Base-by-base conservation (phyloP, 2,329 filamentous ascomycete species). In the Alternaria longipes region DNA sequence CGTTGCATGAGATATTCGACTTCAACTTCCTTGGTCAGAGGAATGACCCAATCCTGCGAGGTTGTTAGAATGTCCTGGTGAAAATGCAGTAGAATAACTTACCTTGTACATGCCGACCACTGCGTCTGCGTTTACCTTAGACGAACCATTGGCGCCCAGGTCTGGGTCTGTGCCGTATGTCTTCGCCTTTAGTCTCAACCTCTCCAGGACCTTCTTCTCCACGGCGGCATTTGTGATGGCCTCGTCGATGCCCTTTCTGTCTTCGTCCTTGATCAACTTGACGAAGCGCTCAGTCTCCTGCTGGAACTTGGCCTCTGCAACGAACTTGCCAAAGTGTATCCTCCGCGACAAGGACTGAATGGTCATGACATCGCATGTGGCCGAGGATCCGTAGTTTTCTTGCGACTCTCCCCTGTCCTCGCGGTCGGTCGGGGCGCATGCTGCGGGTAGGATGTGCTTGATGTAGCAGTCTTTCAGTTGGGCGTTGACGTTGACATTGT, bases 291-390 rank as follows among this genome's bases (percentile, higher is more conserved):
- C 92, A 30, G 89, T 86, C 69, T 98, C 92, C 47, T 91, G 90
- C 71, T 87, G 87, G 81, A 97, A 99, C 82, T 99, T 99, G 61
- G 90, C 90, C 84, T 99, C 95, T 44, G 95, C 95, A 8, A 99
- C 95, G 74, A 98, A 98, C 82, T 98, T 99, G 70, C 95, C 95
- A 82, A 97, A 99, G 81, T 99, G 95, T 70, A 99, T 95, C 56
- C 95, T 86, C 42, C 94, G 87, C 40, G 92, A 96, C 47, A 99
- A 82, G 4, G 95, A 91, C 83, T 99, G 95, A 66, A 99, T 84
- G 72, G 91, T 94, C 54, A 88, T 86, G 63, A 99, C 95, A 80
- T 99, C 95, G 77, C 91, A 93, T 1, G 93, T 97, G 2, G 93
- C 94, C 1, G 94, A 86, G 6, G 92, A 96, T 16, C 95, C 95